phyloP scores from a whole-genome alignment of 108 stramenopile genomes.

The Seminavis robusta region DNA sequence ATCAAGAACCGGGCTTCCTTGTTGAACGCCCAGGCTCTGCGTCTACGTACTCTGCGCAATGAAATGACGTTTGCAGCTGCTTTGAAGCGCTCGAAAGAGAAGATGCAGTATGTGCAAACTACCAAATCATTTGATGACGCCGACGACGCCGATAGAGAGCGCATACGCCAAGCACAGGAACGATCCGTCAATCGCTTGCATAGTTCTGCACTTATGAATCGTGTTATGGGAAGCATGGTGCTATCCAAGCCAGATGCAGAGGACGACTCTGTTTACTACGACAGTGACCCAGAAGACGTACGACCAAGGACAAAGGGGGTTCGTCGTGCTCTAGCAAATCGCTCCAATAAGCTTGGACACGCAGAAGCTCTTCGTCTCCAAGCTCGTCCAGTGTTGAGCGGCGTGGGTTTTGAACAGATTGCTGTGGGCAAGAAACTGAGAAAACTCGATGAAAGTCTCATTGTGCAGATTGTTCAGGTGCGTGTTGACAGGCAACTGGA shows the following conservation, averaged over 20 bases:
- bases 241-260: conserved; percentile 11
- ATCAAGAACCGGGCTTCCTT: conserved; percentile 30
- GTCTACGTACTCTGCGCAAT: conserved; percentile 18
- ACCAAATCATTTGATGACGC: conserved; percentile 36
- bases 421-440: neutral
- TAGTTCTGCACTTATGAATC: conserved; percentile 10
- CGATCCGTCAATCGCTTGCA: conserved; percentile 1
- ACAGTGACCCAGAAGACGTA: conserved; percentile 56
- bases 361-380: conserved; percentile 4
- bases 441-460: conserved; percentile 1
- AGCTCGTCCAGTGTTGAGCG: conserved; percentile 2
- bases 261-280: conserved; percentile 36
- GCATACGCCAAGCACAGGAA: conserved; percentile 4
- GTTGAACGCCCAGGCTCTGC: conserved; percentile 18
- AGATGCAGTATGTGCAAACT: conserved; percentile 18
- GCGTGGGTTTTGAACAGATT: neutral
- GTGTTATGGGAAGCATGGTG: conserved; percentile 7
- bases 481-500: neutral
- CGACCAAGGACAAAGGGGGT: conserved; percentile 4
- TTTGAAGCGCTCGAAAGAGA: conserved; percentile 5
- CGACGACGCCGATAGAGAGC: conserved; percentile 6
- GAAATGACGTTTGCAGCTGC: conserved; percentile 45
- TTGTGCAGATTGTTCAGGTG: conserved; percentile 1
- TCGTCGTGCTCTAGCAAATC: neutral
- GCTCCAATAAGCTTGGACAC: conserved; percentile 12